phyloP scores from a whole-genome alignment of 768 basidiomycete species.

The Phylloporus sp. region DNA sequence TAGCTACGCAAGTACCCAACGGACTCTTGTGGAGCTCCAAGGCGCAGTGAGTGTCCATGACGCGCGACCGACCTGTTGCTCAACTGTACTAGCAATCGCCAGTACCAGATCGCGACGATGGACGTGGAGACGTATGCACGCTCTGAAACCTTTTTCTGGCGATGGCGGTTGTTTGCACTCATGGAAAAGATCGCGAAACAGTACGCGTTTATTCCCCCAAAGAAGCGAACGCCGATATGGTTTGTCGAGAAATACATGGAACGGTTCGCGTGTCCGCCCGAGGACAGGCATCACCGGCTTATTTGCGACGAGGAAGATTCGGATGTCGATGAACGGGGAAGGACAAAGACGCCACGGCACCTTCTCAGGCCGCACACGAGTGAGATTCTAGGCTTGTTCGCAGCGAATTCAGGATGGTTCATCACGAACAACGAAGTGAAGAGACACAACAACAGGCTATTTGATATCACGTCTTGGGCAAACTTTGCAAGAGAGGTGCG shows the following conservation, averaged over 20 bases:
- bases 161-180: conserved; percentile 45
- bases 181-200: conserved; percentile 42
- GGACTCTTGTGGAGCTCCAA: conserved; percentile 33
- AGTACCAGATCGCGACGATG: conserved; percentile 45
- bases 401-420: conserved; percentile 58
- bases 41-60: conserved; percentile 20
- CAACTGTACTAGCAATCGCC: conserved; percentile 34
- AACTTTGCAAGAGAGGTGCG: conserved; percentile 37
- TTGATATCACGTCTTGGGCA: conserved; percentile 48
- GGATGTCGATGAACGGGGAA: conserved; percentile 29
- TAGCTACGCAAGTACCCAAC: conserved; percentile 28
- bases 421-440: conserved; percentile 42
- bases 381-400: conserved; percentile 49
- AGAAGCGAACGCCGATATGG: conserved; percentile 47
- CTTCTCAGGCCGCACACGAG: conserved; percentile 47
- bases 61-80: neutral
- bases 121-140: conserved; percentile 39
- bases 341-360: conserved; percentile 34
- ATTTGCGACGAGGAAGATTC: conserved; percentile 34
- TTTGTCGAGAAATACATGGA: conserved; percentile 42
- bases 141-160: conserved; percentile 49
- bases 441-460: conserved; percentile 24
- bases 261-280: conserved; percentile 24
- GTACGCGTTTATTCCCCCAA: conserved; percentile 32
- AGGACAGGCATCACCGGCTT: conserved; percentile 30